Evolutionary conservation across 2,329 filamentous ascomycete species (phyloP).

Genomic region (Thelonectria discophora): DNA sequence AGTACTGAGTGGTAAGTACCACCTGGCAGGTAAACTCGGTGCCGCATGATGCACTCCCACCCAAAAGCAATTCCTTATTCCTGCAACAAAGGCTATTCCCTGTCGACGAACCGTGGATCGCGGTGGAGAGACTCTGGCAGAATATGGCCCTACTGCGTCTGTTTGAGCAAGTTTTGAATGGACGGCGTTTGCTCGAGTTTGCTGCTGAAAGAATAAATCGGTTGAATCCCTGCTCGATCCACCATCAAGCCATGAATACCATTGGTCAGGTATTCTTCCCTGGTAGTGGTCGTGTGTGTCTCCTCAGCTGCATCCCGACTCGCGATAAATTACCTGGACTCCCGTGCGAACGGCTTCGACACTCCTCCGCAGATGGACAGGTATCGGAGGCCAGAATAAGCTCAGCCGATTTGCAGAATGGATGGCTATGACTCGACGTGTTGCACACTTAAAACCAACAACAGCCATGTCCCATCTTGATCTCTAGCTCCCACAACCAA

Average conservation of each 20-base stretch:
- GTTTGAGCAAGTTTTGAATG: slow-evolving; percentile 38
- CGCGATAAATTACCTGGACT: too few relatives aligned
- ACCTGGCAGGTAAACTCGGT: too few relatives aligned
- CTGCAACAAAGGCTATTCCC: neutral
- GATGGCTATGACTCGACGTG: neutral
- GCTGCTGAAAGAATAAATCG: neutral
- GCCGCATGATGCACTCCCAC: too few relatives aligned
- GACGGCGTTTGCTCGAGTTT: neutral
- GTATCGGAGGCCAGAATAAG: neutral
- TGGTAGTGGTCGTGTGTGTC: too few relatives aligned
- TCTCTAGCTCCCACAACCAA: neutral
- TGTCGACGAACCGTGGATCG: slow-evolving; percentile 17
- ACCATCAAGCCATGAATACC: neutral
- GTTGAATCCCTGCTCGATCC: neutral
- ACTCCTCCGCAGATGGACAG: neutral
- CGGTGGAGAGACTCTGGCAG: slow-evolving; percentile 17
- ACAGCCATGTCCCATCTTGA: neutral
- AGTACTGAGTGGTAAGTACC: too few relatives aligned
- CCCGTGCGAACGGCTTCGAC: neutral
- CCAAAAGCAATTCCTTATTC: neutral
- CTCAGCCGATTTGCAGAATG: neutral
- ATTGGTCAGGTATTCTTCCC: too few relatives aligned
- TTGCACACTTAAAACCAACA: neutral
- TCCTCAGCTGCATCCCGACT: too few relatives aligned
- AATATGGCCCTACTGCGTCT: slow-evolving; percentile 26